Evolutionary conservation across 129 eudicot genomes (phyloP).

Genomic region (Smallanthus sonchifolius): DNA sequence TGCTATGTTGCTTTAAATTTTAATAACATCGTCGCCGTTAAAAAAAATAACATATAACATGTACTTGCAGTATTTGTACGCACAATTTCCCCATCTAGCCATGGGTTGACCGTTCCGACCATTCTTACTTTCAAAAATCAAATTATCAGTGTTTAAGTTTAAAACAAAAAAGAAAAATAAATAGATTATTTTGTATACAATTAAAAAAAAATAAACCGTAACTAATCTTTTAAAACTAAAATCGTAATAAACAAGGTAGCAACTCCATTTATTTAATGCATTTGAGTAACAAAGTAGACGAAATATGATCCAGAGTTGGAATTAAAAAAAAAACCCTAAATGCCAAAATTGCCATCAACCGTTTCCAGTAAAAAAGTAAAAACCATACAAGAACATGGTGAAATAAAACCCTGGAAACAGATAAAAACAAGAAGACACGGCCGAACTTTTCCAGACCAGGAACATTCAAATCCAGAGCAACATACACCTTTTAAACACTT

Average conservation of each 20-base stretch:
- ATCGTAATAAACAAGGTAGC: background rate
- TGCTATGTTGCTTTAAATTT: too few species aligned
- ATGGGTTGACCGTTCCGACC: too few species aligned
- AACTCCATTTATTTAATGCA: conserved; percentile 16
- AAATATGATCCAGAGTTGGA: background rate
- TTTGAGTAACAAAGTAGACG: background rate
- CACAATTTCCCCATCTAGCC: too few species aligned
- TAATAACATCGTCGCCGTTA: too few species aligned
- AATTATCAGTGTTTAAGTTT: too few species aligned
- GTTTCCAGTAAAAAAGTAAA: conserved; percentile 3
- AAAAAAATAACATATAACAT: too few species aligned
- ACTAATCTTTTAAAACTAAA: background rate
- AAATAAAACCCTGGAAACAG: conserved; percentile 19
- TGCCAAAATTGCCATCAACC: conserved; percentile 27
- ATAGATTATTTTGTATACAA: too few species aligned
- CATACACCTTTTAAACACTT: background rate
- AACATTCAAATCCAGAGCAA: conserved; percentile 13
- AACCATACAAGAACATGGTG: conserved; percentile 3
- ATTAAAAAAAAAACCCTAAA: conserved; percentile 10
- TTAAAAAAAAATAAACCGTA: too few species aligned
- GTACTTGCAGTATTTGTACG: too few species aligned
- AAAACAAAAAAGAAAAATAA: too few species aligned
- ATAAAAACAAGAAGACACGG: conserved; percentile 11
- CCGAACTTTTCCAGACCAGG: conserved; percentile 9
- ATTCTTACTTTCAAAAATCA: too few species aligned